phyloP scores from a whole-genome alignment of 202 grass and related monocot genomes.

The Digitaria exilis region DNA sequence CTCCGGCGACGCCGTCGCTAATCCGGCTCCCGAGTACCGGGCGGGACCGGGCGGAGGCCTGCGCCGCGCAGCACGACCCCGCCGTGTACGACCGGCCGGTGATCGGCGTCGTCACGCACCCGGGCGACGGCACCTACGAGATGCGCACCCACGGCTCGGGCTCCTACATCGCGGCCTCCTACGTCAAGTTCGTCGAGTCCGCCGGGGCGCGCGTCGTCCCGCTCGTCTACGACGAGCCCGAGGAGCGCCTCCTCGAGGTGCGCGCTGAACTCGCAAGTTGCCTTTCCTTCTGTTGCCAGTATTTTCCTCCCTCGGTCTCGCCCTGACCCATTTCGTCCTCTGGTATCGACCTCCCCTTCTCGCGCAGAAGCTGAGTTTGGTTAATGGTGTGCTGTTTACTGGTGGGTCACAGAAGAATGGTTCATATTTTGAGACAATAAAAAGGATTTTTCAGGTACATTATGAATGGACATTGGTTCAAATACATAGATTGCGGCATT shows the following conservation, averaged over 20 bases:
- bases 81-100: slow-evolving; percentile 66
- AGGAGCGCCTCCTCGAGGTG: slow-evolving; percentile 71
- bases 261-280: too few species aligned
- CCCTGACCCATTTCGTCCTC: too few species aligned
- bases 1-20: slow-evolving; percentile 4
- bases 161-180: slow-evolving; percentile 68
- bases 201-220: slow-evolving; percentile 78
- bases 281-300: not conserved
- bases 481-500: not conserved
- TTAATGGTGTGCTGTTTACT: not conserved
- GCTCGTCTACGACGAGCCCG: slow-evolving; percentile 85
- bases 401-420: not conserved
- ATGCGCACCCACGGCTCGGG: slow-evolving; percentile 47
- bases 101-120: slow-evolving; percentile 90
- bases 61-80: slow-evolving; percentile 44
- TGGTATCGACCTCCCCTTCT: not conserved
- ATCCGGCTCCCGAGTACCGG: slow-evolving; percentile 33
- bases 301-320: too few species aligned
- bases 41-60: not conserved
- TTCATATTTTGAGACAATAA: not conserved
- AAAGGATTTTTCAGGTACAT: not conserved
- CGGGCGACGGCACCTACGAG: slow-evolving; percentile 71
- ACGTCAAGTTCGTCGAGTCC: slow-evolving; percentile 90
- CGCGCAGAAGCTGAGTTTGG: not conserved
- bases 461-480: not conserved